phyloP scores from a whole-genome alignment of 306 rosid genomes.

The Cucurbita moschata region DNA sequence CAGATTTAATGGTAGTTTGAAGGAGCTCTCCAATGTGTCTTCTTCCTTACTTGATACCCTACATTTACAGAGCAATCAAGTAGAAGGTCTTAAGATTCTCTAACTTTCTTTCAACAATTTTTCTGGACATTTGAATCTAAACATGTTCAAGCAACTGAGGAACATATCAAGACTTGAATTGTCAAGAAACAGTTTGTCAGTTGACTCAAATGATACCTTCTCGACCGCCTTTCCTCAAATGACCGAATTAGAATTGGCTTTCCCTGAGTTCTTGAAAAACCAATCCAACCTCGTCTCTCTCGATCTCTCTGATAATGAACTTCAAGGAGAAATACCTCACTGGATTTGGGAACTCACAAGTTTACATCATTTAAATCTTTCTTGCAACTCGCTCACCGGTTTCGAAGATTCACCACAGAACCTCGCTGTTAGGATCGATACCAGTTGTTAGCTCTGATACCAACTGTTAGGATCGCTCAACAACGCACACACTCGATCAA shows the following conservation, averaged over 20 bases:
- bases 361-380: background rate
- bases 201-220: background rate
- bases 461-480: too few relatives aligned
- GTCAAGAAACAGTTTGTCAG: constrained; percentile 19
- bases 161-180: constrained; percentile 26
- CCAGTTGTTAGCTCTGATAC: too few relatives aligned
- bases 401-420: background rate
- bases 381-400: background rate
- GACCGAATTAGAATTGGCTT: constrained; percentile 13
- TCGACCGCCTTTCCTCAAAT: constrained; percentile 7
- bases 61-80: constrained; percentile 23
- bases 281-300: background rate
- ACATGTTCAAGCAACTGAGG: background rate
- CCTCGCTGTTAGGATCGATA: background rate
- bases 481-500: too few relatives aligned
- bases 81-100: constrained; percentile 30
- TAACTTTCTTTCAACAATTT: constrained; percentile 29
- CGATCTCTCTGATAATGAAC: constrained; percentile 36
- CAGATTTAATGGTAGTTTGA: constrained; percentile 3
- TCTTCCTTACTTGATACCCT: constrained; percentile 18
- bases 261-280: constrained; percentile 27
- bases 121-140: constrained; percentile 12
- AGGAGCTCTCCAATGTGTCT: background rate
- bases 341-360: constrained; percentile 31
- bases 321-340: constrained; percentile 23